Evolutionary conservation across 2,329 filamentous ascomycete species (phyloP).

Genomic region (Diaporthe sp.): DNA sequence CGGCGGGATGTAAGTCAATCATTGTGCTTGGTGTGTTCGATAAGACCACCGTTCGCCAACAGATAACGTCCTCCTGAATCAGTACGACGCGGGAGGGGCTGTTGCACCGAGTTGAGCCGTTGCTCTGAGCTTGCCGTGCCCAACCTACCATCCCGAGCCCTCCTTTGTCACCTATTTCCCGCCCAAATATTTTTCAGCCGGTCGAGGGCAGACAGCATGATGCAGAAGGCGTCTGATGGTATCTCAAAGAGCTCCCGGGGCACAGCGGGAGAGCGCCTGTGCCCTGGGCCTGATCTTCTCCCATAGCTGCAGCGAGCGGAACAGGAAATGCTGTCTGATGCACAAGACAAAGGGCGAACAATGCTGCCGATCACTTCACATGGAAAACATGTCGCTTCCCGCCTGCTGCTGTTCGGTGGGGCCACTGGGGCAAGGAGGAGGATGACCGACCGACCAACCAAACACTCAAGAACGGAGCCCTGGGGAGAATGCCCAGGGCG

Average conservation of each 20-base stretch:
- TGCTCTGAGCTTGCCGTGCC: neutral
- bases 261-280: neutral
- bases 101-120: neutral
- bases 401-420: neutral
- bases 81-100: neutral
- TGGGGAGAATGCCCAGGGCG: neutral
- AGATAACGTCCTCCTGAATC: neutral
- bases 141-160: neutral
- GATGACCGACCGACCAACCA: neutral
- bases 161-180: neutral
- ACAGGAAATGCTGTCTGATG: neutral
- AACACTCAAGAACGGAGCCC: neutral
- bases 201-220: neutral
- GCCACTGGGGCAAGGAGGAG: neutral
- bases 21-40: neutral
- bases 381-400: neutral
- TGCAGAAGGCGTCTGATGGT: neutral
- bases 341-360: neutral
- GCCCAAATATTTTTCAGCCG: neutral
- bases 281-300: neutral
- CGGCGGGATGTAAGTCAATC: neutral
- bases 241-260: neutral
- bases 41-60: neutral
- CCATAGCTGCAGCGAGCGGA: too few relatives aligned
- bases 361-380: slow-evolving; percentile 12